A percentile compares a stretch with the other conserved stretches of the same genome.
These are phyloP conservation scores for Mariannaea elegans DNA, from an alignment of 2,329 filamentous ascomycete species.

Conservation along the genomic window DNA sequence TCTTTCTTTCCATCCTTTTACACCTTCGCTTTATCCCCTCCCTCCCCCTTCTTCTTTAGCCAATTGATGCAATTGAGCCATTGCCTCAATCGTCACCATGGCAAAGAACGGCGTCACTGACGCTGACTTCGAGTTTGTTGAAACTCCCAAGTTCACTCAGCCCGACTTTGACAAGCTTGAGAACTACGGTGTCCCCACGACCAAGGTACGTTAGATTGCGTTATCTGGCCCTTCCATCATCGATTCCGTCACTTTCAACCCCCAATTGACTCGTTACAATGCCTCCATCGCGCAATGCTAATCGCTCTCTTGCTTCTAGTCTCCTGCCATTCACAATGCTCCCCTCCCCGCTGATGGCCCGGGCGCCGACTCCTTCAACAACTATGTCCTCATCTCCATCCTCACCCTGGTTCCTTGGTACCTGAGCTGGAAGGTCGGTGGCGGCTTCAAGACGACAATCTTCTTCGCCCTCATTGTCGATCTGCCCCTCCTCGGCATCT, in stretches of 20 bases:
- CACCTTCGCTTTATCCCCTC: conserved; percentile 15
- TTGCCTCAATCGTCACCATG: conserved; percentile 43
- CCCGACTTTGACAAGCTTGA: conserved; percentile 74
- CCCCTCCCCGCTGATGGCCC: conserved; percentile 90
- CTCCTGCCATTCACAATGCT: conserved; percentile 86
- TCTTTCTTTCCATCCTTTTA: conserved; percentile 19
- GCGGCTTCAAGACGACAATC: conserved; percentile 87
- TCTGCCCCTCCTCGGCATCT: conserved; percentile 80
- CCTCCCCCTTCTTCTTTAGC: conserved; percentile 31
- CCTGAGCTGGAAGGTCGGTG: conserved; percentile 85
- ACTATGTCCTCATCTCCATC: conserved; percentile 76
- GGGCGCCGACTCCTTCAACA: conserved; percentile 88
- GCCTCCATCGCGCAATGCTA: no score
- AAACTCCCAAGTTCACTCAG: conserved; percentile 50
- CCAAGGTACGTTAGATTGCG: conserved; percentile 44
- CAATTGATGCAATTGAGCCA: conserved; percentile 37
- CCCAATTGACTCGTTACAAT: conserved; percentile 18
- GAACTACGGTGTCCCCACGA: conserved; percentile 61
- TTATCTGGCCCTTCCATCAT: neutral
- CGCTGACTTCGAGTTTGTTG: conserved; percentile 53
- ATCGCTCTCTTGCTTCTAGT: conserved; percentile 30
- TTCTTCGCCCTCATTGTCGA: conserved; percentile 83
- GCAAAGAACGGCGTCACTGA: conserved; percentile 45
- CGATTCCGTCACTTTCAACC: conserved; percentile 37
- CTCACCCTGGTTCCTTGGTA: conserved; percentile 79